Evolutionary conservation across 805 yeast genomes (phyloP).

Genomic region (Myxozyma neglecta): DNA sequence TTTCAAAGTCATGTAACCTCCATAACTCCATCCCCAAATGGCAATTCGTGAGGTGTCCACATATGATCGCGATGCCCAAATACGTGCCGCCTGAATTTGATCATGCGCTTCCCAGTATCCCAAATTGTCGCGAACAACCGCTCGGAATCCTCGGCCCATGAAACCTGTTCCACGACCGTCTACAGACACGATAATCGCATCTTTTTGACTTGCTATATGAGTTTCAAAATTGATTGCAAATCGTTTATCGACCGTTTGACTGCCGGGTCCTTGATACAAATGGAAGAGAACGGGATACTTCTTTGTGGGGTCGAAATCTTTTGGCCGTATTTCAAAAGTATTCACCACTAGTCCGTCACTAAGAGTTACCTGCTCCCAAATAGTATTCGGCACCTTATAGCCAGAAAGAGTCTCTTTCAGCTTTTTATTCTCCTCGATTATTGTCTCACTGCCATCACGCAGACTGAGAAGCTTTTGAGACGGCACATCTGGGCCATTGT

Average conservation of each 20-base stretch:
- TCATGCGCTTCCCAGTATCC: constrained; percentile 83
- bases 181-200: constrained; percentile 87
- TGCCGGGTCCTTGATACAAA: constrained; percentile 95
- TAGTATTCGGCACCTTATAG: constrained; percentile 59
- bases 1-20: constrained; percentile 90
- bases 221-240: constrained; percentile 69
- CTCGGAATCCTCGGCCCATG: constrained; percentile 75
- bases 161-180: constrained; percentile 97
- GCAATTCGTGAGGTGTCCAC: constrained; percentile 71
- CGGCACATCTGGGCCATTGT: constrained; percentile 79
- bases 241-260: constrained; percentile 71
- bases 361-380: constrained; percentile 47
- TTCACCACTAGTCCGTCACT: constrained; percentile 56
- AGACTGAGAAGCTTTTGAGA: constrained; percentile 69
- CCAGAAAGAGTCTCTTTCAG: constrained; percentile 36
- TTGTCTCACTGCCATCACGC: constrained; percentile 40
- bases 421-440: constrained; percentile 37
- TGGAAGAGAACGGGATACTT: constrained; percentile 85
- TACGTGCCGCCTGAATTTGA: constrained; percentile 80
- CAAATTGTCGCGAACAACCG: constrained; percentile 74
- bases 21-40: constrained; percentile 98
- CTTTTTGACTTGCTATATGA: constrained; percentile 70
- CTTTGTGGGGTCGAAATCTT: constrained; percentile 58
- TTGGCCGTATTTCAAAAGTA: constrained; percentile 74
- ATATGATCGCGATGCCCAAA: constrained; percentile 62